These are phyloP conservation scores for Yamadazyma taylorii DNA, from an alignment of 1,139 yeast species.

Conservation along the genomic window DNA sequence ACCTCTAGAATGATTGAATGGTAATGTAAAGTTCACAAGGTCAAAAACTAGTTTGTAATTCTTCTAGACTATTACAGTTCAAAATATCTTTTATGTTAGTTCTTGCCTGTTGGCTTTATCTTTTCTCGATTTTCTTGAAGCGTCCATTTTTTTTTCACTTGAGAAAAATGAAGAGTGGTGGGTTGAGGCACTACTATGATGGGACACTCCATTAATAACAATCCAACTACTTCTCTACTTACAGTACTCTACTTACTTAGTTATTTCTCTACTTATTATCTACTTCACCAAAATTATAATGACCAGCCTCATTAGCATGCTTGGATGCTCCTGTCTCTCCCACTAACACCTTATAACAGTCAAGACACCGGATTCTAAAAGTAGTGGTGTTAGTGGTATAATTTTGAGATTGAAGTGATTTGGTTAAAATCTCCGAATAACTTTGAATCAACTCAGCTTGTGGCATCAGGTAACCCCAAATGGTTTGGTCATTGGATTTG, in stretches of 20 bases:
- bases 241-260: too few species aligned
- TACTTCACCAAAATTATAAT: slow-evolving; percentile 61
- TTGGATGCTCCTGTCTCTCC: slow-evolving; percentile 70
- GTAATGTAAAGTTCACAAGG: background rate
- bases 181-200: too few species aligned
- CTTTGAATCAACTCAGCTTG: slow-evolving; percentile 30
- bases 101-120: too few species aligned
- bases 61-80: too few species aligned
- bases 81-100: too few species aligned
- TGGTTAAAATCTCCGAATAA: slow-evolving; percentile 43
- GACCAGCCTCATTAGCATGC: slow-evolving; percentile 69
- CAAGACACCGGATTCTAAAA: slow-evolving; percentile 58
- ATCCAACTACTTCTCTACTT: too few species aligned
- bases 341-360: slow-evolving; percentile 51
- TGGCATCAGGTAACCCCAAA: slow-evolving; percentile 29
- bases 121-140: too few species aligned
- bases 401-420: slow-evolving; percentile 49
- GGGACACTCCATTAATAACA: too few species aligned
- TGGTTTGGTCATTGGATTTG: slow-evolving; percentile 35
- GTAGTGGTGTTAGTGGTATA: slow-evolving; percentile 68
- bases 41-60: too few species aligned
- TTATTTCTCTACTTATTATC: background rate
- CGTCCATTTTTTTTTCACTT: too few species aligned
- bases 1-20: background rate
- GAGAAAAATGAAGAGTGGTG: too few species aligned